phyloP scores from a whole-genome alignment of 1,284 basidiomycete species.

The Pholiota adiposa region DNA sequence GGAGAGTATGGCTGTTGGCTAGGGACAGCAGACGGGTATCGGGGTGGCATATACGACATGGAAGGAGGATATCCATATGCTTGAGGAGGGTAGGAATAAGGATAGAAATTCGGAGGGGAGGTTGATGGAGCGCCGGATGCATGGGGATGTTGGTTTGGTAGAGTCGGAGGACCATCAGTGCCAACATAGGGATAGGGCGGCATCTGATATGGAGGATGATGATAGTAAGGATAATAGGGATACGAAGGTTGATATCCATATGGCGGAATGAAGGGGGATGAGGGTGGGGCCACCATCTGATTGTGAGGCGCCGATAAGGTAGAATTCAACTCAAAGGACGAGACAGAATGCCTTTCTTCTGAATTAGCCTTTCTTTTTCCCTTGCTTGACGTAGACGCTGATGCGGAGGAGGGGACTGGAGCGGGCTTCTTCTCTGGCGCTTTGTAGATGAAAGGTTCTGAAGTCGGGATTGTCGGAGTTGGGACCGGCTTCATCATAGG shows the following conservation, averaged over 20 bases:
- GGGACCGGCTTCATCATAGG: slow-evolving; percentile 2
- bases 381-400: not conserved
- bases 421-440: slow-evolving; percentile 8
- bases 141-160: not conserved
- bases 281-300: not conserved
- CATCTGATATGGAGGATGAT: not conserved
- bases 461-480: slow-evolving; percentile 19
- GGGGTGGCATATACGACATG: slow-evolving; percentile 14
- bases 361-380: not conserved
- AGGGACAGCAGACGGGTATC: not conserved
- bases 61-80: slow-evolving; percentile 15
- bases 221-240: slow-evolving; percentile 30
- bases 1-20: slow-evolving; percentile 4
- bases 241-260: slow-evolving; percentile 30
- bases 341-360: not conserved
- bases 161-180: not conserved
- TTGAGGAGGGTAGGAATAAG: slow-evolving; percentile 12
- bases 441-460: slow-evolving; percentile 21
- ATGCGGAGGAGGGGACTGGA: not conserved
- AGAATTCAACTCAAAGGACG: not conserved
- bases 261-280: slow-evolving; percentile 1
- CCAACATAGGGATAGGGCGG: not conserved
- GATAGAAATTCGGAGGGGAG: slow-evolving; percentile 2
- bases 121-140: not conserved
- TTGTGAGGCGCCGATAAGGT: not conserved